Base-by-base conservation (phyloP, 768 basidiomycete species). In the Lentinula guzmanii region DNA sequence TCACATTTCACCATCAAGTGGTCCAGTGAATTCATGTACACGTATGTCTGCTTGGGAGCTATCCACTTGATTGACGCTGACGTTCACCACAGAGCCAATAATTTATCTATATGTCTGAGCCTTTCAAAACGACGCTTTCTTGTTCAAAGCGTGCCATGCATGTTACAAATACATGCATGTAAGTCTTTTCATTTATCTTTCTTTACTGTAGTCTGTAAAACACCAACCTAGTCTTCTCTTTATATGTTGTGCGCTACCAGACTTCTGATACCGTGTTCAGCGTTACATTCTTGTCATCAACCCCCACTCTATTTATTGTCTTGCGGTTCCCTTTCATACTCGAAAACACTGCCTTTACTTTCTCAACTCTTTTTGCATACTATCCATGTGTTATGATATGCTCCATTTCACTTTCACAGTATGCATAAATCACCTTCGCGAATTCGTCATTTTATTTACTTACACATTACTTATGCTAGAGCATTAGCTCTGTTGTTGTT, bases 1-100 rank as follows among this genome's bases (percentile, higher is more conserved):
- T 92, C 64, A 85, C 84, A 70, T 92, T 92, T 76, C 86, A 88
- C 68, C 83, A 86, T 51, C 84, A 86, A 65, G 77, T 79, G 64
- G 81, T 83, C 65, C 85, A 82, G 63, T 85, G 75, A 77, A 46
- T 46, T 50, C 15, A n/a, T 52, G 4, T 55, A 2, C 7, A 53
- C 1, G 37, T 33, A 5, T 45, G 34, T 42, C 18, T 45, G 41
- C 28, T 41, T 31, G 21, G 37, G 2, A 11, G 2, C 34, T 4
- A 39, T 41, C n/a, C 4, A 15, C 15, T 16, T 53, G 11, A 7
- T 4, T 21, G 53, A 39, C 10, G 18, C 8, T 48, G 37, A 48
- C 21, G n/a, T 18, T 9, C 9, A 48, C 46, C 21, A 48, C 46
- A 48, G 18, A 48, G 46, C 46, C 21, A 48, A 48, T 48, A 48